Percentiles rank a stretch among this genome's conserved stretches.
Evolutionary conservation across 306 rosid species (phyloP).

Genomic region (Betula pendula): DNA sequence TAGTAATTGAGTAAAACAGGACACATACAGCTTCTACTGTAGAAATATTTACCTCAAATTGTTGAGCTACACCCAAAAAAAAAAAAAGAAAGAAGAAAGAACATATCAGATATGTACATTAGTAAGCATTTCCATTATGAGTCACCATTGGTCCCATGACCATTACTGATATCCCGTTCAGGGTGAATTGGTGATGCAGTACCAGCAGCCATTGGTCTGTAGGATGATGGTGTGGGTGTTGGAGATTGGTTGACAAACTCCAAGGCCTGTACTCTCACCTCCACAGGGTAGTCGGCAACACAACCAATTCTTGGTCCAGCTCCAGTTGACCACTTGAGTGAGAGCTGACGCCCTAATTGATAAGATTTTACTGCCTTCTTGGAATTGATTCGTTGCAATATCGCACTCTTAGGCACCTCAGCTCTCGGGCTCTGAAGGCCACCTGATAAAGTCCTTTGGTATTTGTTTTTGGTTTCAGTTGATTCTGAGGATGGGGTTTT

Average conservation of each 20-base stretch:
- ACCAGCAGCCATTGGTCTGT: slow-evolving; percentile 22
- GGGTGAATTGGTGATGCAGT: slow-evolving; percentile 32
- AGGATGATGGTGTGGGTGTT: slow-evolving; percentile 51
- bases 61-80: no score
- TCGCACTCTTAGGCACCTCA: slow-evolving; percentile 65
- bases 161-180: slow-evolving; percentile 16
- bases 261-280: slow-evolving; percentile 78
- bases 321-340: slow-evolving; percentile 85
- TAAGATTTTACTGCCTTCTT: slow-evolving; percentile 68
- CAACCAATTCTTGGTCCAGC: slow-evolving; percentile 98
- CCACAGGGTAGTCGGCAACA: slow-evolving; percentile 83
- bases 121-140: no score
- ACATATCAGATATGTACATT: no score
- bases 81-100: no score
- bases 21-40: no score
- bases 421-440: slow-evolving; percentile 90
- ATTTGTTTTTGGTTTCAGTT: slow-evolving; percentile 28
- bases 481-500: slow-evolving; percentile 31
- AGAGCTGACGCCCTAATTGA: slow-evolving; percentile 77
- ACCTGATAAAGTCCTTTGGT: slow-evolving; percentile 78
- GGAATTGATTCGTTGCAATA: slow-evolving; percentile 83
- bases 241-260: slow-evolving; percentile 84
- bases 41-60: no score
- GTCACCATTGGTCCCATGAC: slow-evolving; percentile 25
- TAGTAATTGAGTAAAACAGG: no score